These are phyloP conservation scores for Lyophyllum shimeji DNA, from an alignment of 768 basidiomycete genomes.

Conservation along the genomic window DNA sequence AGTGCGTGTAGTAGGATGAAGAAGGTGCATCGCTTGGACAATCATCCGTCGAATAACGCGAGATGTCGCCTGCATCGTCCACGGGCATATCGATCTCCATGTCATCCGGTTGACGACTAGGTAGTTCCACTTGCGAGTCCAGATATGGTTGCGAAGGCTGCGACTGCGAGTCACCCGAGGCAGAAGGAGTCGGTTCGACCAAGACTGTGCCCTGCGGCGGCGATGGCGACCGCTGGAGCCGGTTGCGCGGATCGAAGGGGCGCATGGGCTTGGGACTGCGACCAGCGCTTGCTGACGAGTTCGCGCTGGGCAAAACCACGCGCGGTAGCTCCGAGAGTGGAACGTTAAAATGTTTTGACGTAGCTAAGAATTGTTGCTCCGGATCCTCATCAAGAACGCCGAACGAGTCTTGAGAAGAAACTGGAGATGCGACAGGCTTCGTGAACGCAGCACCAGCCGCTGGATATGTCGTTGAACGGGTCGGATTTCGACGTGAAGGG, in stretches of 20 bases:
- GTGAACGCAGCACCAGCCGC: conserved; percentile 1
- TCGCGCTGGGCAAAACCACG: conserved; percentile 6
- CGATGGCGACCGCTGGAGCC: conserved; percentile 10
- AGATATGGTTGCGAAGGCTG: conserved; percentile 21
- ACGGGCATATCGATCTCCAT: conserved; percentile 11
- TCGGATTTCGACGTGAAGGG: conserved; percentile 15
- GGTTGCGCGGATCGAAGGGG: conserved; percentile 3
- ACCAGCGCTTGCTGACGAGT: neutral
- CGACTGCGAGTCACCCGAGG: conserved; percentile 40
- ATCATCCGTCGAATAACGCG: conserved; percentile 26
- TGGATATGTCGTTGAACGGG: conserved; percentile 16
- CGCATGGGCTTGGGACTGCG: conserved; percentile 4
- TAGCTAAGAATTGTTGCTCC: conserved; percentile 43
- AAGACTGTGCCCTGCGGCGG: conserved; percentile 27
- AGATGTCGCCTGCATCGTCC: conserved; percentile 12
- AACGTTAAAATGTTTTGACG: conserved; percentile 49
- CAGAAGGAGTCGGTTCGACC: conserved; percentile 56
- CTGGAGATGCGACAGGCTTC: conserved; percentile 15
- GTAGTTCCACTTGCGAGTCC: conserved; percentile 21
- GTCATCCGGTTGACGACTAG: conserved; percentile 13
- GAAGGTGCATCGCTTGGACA: conserved; percentile 37
- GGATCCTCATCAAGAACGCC: conserved; percentile 48
- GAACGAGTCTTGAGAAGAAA: conserved; percentile 63
- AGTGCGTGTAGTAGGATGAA: conserved; percentile 39
- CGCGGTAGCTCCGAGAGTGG: conserved; percentile 58